phyloP scores from a whole-genome alignment of 805 yeast genomes.

The Candida pseudoglaebosa region DNA sequence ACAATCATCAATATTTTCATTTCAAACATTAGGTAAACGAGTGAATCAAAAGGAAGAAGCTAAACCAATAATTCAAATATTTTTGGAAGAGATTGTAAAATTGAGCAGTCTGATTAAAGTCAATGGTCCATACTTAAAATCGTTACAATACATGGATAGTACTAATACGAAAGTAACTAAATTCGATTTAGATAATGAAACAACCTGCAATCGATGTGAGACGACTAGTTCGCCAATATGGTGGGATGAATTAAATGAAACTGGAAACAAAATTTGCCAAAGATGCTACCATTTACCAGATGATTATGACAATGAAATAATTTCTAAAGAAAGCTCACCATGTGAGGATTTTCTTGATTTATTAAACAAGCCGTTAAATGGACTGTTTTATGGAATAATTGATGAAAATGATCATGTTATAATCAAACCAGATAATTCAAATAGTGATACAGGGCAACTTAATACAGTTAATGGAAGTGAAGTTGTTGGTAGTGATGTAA shows the following conservation, averaged over 20 bases:
- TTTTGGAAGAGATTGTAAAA: conserved; percentile 31
- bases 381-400: conserved; percentile 28
- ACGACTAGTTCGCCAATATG: conserved; percentile 33
- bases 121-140: conserved; percentile 31
- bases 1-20: conserved; percentile 16
- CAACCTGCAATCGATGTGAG: conserved; percentile 19
- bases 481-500: no score
- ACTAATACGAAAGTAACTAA: conserved; percentile 2
- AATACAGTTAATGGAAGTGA: background rate
- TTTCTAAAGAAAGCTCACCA: conserved; percentile 13
- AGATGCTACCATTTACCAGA: conserved; percentile 24
- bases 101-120: conserved; percentile 11
- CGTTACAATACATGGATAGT: conserved; percentile 24
- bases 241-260: conserved; percentile 21
- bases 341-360: conserved; percentile 17
- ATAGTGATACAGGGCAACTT: background rate
- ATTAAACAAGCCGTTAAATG: conserved; percentile 27
- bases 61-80: conserved; percentile 38
- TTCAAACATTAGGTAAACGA: conserved; percentile 27
- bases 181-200: background rate
- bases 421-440: background rate
- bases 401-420: conserved; percentile 21
- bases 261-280: conserved; percentile 19
- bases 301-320: conserved; percentile 8
- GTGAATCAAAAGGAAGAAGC: conserved; percentile 21